Conservation (phyloP, 176 grass and related monocot species). For the Secale cereale region DNA sequence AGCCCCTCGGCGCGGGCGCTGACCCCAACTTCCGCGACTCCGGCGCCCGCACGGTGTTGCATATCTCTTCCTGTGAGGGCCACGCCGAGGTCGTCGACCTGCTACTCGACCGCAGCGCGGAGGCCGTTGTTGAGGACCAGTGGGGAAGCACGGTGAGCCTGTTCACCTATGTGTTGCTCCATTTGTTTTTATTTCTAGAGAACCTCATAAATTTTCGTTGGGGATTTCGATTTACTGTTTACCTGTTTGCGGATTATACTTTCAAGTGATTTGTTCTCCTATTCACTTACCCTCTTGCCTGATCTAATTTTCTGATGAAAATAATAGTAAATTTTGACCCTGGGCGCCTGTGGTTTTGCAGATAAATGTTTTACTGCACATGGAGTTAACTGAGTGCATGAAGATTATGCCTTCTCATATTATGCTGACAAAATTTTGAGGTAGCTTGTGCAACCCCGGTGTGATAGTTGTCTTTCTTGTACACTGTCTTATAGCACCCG, state of each 20-base stretch:
- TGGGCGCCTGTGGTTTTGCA: slow-evolving; percentile 44
- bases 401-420: neutral
- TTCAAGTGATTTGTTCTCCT: too few species aligned
- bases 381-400: neutral
- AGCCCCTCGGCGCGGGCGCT: slow-evolving; percentile 55
- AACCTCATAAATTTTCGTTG: neutral
- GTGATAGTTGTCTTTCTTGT: neutral
- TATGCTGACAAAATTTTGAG: neutral
- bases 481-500: too few species aligned
- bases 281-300: too few species aligned
- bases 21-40: slow-evolving; percentile 82
- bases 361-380: slow-evolving; percentile 40
- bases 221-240: neutral
- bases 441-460: neutral
- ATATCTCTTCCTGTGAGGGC: slow-evolving; percentile 79
- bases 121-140: slow-evolving; percentile 55
- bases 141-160: slow-evolving; percentile 79
- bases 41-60: slow-evolving; percentile 70
- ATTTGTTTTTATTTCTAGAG: neutral
- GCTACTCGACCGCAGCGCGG: slow-evolving; percentile 56
- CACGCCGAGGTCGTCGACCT: slow-evolving; percentile 50
- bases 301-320: too few species aligned
- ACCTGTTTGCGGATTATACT: too few species aligned
- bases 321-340: neutral
- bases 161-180: neutral